Percentiles rank a stretch among this genome's conserved stretches.
phyloP scores from a whole-genome alignment of 75 land plant genomes.

The Pseudotsuga menziesii region DNA sequence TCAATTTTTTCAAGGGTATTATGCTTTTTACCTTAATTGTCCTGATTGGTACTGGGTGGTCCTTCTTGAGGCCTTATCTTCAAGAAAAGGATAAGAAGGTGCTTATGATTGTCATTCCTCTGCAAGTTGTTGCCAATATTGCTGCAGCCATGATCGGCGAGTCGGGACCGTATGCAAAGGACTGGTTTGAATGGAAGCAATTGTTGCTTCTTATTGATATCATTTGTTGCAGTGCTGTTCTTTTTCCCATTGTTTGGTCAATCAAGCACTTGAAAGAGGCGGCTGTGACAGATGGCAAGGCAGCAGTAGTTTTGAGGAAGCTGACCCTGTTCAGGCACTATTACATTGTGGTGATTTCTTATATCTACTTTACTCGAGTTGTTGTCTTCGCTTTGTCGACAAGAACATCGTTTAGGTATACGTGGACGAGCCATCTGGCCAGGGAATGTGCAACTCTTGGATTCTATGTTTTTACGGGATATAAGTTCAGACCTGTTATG shows the following conservation, averaged over 20 bases:
- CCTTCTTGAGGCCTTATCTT: slow-evolving; percentile 29
- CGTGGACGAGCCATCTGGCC: slow-evolving; percentile 25
- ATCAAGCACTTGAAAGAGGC: slow-evolving; percentile 38
- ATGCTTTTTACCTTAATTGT: slow-evolving; percentile 35
- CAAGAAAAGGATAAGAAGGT: slow-evolving; percentile 39
- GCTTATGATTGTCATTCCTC: slow-evolving; percentile 33
- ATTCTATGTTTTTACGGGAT: slow-evolving; percentile 33
- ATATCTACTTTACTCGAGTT: slow-evolving; percentile 34
- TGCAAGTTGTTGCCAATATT: slow-evolving; percentile 32
- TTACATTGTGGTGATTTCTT: slow-evolving; percentile 34
- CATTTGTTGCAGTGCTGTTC: slow-evolving; percentile 36
- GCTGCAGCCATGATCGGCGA: slow-evolving; percentile 22
- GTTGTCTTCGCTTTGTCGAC: slow-evolving; percentile 33
- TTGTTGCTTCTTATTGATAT: slow-evolving; percentile 25
- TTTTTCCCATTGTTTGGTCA: slow-evolving; percentile 39
- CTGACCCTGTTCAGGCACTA: slow-evolving; percentile 36
- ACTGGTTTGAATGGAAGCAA: slow-evolving; percentile 30
- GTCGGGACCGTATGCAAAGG: slow-evolving; percentile 26
- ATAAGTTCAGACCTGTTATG: slow-evolving; percentile 33
- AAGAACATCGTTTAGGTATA: slow-evolving; percentile 19
- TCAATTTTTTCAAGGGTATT: slow-evolving; percentile 26
- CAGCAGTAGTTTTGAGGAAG: slow-evolving; percentile 22
- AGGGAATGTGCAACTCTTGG: slow-evolving; percentile 28
- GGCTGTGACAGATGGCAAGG: slow-evolving; percentile 30
- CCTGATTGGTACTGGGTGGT: slow-evolving; percentile 37